A percentile compares a stretch with the other conserved stretches of the same genome.
Conservation (phyloP, 495 filamentous ascomycete species). For the Annulohypoxylon nitens region DNA sequence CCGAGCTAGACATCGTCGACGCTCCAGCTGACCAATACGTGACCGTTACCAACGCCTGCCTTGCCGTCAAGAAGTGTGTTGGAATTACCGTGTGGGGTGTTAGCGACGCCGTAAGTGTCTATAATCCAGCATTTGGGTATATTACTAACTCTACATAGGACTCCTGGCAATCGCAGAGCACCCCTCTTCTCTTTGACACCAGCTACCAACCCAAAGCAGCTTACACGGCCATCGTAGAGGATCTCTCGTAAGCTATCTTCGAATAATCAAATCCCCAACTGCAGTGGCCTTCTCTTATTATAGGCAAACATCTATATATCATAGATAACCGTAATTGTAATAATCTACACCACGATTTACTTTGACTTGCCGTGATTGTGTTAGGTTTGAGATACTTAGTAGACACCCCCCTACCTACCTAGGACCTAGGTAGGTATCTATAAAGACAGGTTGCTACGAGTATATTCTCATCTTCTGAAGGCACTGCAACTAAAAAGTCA, state of each 20-base stretch:
- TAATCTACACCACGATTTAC: background rate
- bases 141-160: slow-evolving; percentile 50
- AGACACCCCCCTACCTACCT: too few relatives aligned
- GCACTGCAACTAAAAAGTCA: too few relatives aligned
- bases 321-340: slow-evolving; percentile 1
- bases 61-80: slow-evolving; percentile 70
- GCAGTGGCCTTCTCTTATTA: background rate
- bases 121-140: background rate
- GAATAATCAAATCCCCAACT: background rate
- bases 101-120: slow-evolving; percentile 65
- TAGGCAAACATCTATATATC: background rate
- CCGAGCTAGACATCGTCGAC: slow-evolving; percentile 75
- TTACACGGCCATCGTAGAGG: slow-evolving; percentile 69
- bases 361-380: background rate
- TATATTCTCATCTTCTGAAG: too few relatives aligned
- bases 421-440: too few relatives aligned
- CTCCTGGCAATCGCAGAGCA: slow-evolving; percentile 70
- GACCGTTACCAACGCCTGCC: slow-evolving; percentile 72
- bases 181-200: slow-evolving; percentile 72
- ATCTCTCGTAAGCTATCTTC: slow-evolving; percentile 43
- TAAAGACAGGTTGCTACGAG: too few relatives aligned
- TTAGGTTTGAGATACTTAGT: background rate
- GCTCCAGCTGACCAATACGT: slow-evolving; percentile 71
- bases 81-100: slow-evolving; percentile 83
- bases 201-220: slow-evolving; percentile 71